Conservation (phyloP, 345 rosid species). For the Sisymbrium altissimum region DNA sequence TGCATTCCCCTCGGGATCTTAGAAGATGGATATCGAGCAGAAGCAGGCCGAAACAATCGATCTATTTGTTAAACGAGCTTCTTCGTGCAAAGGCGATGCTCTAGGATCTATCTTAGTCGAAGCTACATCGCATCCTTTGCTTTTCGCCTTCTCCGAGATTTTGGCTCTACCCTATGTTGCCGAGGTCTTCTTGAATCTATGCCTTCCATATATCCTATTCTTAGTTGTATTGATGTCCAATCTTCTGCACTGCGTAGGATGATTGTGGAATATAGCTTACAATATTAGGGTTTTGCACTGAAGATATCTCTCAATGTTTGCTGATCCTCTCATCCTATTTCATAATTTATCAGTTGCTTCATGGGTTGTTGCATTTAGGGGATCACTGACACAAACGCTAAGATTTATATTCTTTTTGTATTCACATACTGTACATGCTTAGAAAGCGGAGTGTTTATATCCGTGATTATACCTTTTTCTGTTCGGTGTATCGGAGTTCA, state of each 20-base stretch:
- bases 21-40: constrained; percentile 78
- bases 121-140: constrained; percentile 84
- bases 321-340: background rate
- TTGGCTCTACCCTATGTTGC: constrained; percentile 55
- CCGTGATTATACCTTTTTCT: background rate
- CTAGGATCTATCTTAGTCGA: constrained; percentile 57
- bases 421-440: too few relatives aligned
- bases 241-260: background rate
- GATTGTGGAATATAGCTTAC: background rate
- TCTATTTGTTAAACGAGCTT: constrained; percentile 56
- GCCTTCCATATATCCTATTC: background rate
- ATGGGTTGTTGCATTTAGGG: background rate
- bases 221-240: background rate
- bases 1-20: background rate
- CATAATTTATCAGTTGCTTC: background rate
- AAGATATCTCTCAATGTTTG: background rate
- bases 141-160: constrained; percentile 95
- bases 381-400: background rate
- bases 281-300: background rate
- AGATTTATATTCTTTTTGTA: background rate
- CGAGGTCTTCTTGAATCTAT: constrained; percentile 38
- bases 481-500: background rate
- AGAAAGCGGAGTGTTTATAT: background rate
- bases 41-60: constrained; percentile 75
- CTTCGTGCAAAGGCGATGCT: constrained; percentile 48